Evolutionary conservation across 805 yeast genomes (phyloP), one percentile per base, ranked within the genome.

Genomic region (Yarrowia sp.): DNA sequence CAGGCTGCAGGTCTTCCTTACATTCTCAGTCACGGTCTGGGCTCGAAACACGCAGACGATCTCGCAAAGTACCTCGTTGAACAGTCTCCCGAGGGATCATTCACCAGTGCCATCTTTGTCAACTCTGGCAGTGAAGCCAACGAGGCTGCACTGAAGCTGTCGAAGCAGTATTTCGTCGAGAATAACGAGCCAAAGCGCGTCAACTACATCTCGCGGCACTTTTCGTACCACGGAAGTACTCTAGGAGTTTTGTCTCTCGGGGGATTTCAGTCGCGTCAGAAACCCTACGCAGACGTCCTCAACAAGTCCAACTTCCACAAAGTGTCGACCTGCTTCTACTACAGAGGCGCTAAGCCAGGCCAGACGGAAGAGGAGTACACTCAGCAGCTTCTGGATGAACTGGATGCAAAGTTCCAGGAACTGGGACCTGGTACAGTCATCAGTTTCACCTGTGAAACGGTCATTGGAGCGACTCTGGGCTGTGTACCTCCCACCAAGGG

Each of bases 121-220:
- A 31, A 31, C 27, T 47, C 55, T 1, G 88, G 88, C 62, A 80
- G 85, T 32, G 87, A 83, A 69, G 84, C 86, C 53, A 83, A 81
- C 65, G 87, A 83, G 67, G 84, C 84, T 53, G 85, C 85, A 14
- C 71, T 83, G 67, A 83, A 83, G 67, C 80, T 83, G 66, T 82
- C 82, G 33, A 73, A 75, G 66, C 82, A 80, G 68, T 79, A 79
- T 66, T 76, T 73, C 64, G 66, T 75, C 53, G 83, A 80, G 68
- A 74, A 70, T 22, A 79, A 79, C 33, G 78, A 77, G 62, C 69
- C 74, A 8, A 70, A 73, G 41, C 77, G 81, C 67, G 66, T 68
- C 65, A 76, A 78, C 63, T 73, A 76, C 61, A 78, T 80, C 61
- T 72, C 79, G 12, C 75, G 83, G 68, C 71, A 74, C 32, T 74